Conservation (phyloP, 176 grass and related monocot genomes). For the Echinochloa phyllopogon region DNA sequence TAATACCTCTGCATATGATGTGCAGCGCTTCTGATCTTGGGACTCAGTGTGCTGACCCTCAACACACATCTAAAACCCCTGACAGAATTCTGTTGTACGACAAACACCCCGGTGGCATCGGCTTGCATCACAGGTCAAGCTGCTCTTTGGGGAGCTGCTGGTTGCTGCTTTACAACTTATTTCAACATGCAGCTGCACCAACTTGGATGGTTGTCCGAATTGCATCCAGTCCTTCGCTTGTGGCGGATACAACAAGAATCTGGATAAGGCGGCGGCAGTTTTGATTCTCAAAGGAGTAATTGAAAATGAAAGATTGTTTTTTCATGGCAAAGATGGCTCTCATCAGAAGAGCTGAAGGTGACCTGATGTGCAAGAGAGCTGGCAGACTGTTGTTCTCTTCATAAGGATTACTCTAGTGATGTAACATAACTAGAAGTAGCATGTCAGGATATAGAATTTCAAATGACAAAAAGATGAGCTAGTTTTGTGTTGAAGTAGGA, state of each 20-base stretch:
- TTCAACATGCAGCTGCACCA: conserved; percentile 20
- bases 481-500: too few relatives aligned
- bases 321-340: background rate
- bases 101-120: conserved; percentile 67
- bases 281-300: conserved; percentile 22
- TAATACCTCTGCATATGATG: conserved; percentile 60
- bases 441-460: too few relatives aligned
- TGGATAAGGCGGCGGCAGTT: conserved; percentile 32
- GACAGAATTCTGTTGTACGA: conserved; percentile 72
- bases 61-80: conserved; percentile 42
- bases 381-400: background rate
- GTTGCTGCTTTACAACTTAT: conserved; percentile 54
- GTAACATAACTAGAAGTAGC: too few relatives aligned
- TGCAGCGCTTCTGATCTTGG: conserved; percentile 65
- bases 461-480: background rate
- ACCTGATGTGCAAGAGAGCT: background rate
- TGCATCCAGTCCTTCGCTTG: conserved; percentile 38
- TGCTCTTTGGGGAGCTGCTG: conserved; percentile 61
- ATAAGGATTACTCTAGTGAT: background rate
- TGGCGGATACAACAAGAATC: background rate
- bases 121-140: conserved; percentile 56
- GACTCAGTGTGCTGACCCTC: conserved; percentile 55
- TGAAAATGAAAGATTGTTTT: conserved; percentile 15
- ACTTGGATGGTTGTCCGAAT: conserved; percentile 19
- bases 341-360: background rate